Base-by-base conservation (phyloP, 1,139 yeast species). In the Saccharomyces hybrid region DNA sequence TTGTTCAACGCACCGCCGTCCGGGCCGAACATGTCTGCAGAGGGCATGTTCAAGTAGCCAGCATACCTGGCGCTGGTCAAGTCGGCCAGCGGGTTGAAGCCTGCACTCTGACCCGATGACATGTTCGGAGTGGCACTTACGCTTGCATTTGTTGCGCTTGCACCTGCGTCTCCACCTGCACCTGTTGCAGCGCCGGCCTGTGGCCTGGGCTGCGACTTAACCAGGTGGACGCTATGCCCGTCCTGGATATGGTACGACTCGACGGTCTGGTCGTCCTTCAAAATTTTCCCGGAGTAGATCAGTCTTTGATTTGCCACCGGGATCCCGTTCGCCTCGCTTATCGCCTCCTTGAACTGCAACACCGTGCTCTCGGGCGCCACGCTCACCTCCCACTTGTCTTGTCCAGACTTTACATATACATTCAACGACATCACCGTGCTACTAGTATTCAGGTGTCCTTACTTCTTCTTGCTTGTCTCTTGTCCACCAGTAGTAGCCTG, bases 1-100 rank as follows among this genome's bases (percentile, higher is more conserved):
- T 75, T 74, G 57, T 78, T 80, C 87, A 87, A 80, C 13, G 42
- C 42, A 25, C 97, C 98, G 20, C 96, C 96, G 69, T 91, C 98
- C 20, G 97, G 95, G 1, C 97, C 97, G 74, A 93, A 90, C 86
- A 88, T 81, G 50, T 87, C 83, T 0, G 91, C 89, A 2, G 88
- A 80, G 2, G 99, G 98, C 69, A 93, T 76, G 63, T 89, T 91
- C 51, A 74, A 72, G 63, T 83, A 85, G 1, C 99, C 99, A 2
- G 98, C 97, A 67, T 90, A 93, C 54, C 98, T 81, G 1, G 98
- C 98, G 47, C 97, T 95, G 0, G 98, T 91, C 63, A 93, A 76
- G 60, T 87, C 97, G 5, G 96, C 93, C 62, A 93, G 75, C 28
- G 96, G 96, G 70, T 93, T 89, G 70, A 86, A 88, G 0, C 96